Percentiles rank a stretch among this genome's conserved stretches.
phyloP scores from a whole-genome alignment of 192 early-diverging fungal species.

The Backusella morwellensis region DNA sequence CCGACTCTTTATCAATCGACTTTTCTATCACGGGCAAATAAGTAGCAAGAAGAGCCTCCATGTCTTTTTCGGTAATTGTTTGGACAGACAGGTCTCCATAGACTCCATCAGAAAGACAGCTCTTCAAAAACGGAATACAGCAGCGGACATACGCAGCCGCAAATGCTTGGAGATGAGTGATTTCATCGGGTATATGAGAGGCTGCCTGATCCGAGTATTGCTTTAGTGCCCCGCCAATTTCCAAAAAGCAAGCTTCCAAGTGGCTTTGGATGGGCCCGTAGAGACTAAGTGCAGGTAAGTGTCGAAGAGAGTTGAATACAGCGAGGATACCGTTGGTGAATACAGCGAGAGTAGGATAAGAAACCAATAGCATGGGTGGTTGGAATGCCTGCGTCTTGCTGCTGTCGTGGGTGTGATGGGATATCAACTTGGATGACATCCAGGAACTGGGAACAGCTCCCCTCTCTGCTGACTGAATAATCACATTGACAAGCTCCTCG shows the following conservation, averaged over 20 bases:
- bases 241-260: slow-evolving; percentile 22
- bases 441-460: slow-evolving; percentile 40
- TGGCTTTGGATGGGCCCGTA: slow-evolving; percentile 16
- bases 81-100: slow-evolving; percentile 9
- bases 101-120: slow-evolving; percentile 30
- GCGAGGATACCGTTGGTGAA: slow-evolving; percentile 64
- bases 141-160: slow-evolving; percentile 25
- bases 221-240: slow-evolving; percentile 19
- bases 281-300: slow-evolving; percentile 48
- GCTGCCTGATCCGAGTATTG: slow-evolving; percentile 22
- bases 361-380: slow-evolving; percentile 53
- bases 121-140: slow-evolving; percentile 29
- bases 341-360: slow-evolving; percentile 63
- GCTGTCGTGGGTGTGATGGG: neutral
- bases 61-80: neutral
- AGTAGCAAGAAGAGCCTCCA: neutral
- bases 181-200: slow-evolving; percentile 12
- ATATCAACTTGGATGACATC: slow-evolving; percentile 35
- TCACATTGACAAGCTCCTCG: slow-evolving; percentile 41
- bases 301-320: slow-evolving; percentile 64
- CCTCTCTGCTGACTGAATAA: slow-evolving; percentile 37
- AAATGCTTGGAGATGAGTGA: slow-evolving; percentile 22
- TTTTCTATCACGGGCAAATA: slow-evolving; percentile 5
- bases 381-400: slow-evolving; percentile 34
- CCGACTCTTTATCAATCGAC: neutral